These are phyloP conservation scores for Spathaspora girioi DNA, from an alignment of 805 yeast species.

Conservation along the genomic window DNA sequence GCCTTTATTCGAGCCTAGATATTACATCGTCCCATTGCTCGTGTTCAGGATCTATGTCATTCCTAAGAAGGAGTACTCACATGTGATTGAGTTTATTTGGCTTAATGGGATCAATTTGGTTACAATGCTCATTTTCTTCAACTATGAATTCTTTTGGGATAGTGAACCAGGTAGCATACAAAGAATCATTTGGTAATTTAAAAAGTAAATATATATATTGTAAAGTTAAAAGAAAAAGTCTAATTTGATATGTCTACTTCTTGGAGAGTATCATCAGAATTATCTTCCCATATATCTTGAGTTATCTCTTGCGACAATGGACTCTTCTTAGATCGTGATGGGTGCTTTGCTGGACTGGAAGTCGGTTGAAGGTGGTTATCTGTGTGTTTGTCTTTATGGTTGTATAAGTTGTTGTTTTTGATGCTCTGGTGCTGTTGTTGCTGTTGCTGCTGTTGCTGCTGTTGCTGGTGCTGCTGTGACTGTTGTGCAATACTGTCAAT, in stretches of 20 bases:
- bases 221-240: not conserved
- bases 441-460: not conserved
- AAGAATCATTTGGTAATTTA: conserved; percentile 80
- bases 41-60: conserved; percentile 60
- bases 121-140: conserved; percentile 54
- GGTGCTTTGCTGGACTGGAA: no score
- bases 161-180: conserved; percentile 56
- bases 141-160: conserved; percentile 64
- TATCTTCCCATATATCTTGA: not conserved
- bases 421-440: not conserved
- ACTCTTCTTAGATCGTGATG: conserved; percentile 1
- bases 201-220: not conserved
- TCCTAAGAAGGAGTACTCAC: conserved; percentile 25
- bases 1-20: conserved; percentile 92
- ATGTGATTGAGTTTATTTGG: conserved; percentile 60
- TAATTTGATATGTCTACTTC: conserved; percentile 2
- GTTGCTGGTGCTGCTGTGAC: not conserved
- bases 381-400: no score
- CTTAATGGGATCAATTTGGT: conserved; percentile 50
- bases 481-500: conserved; percentile 14
- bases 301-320: conserved; percentile 5
- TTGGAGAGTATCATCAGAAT: not conserved
- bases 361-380: no score
- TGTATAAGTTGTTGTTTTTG: no score
- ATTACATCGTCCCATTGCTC: conserved; percentile 77